Conservation (phyloP, 495 filamentous ascomycete genomes). For the Peziza echinospora region DNA sequence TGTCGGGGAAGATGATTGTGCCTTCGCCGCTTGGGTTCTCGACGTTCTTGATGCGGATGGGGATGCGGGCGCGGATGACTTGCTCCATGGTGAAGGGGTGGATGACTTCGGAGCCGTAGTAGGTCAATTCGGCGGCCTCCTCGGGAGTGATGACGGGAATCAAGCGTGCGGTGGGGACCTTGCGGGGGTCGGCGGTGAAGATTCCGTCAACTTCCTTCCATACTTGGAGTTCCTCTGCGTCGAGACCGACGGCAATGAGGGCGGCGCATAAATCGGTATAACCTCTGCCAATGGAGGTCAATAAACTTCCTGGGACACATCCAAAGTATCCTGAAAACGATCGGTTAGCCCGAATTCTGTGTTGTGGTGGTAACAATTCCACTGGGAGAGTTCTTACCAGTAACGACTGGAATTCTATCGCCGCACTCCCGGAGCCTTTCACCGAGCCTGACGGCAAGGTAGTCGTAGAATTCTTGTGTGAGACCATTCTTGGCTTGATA, state of each 20-base stretch:
- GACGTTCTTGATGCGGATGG: conserved; percentile 95
- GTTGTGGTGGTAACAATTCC: no score
- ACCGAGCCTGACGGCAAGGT: conserved; percentile 39
- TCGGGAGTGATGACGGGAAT: conserved; percentile 60
- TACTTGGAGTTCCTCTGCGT: conserved; percentile 62
- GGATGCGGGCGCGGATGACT: conserved; percentile 62
- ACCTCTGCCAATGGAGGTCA: conserved; percentile 61
- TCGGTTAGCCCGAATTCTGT: conserved; percentile 1
- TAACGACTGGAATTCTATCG: conserved; percentile 52
- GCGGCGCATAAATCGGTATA: conserved; percentile 84
- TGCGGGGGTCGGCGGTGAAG: conserved; percentile 70
- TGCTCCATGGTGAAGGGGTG: conserved; percentile 98
- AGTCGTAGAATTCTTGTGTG: conserved; percentile 59
- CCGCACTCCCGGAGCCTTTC: conserved; percentile 48
- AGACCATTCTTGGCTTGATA: conserved; percentile 45
- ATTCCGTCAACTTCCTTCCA: conserved; percentile 92
- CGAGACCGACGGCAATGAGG: conserved; percentile 53
- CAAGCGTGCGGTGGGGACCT: conserved; percentile 64
- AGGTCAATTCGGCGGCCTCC: conserved; percentile 77
- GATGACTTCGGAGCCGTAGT: conserved; percentile 88
- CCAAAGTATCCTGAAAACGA: conserved; percentile 58
- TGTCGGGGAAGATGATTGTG: conserved; percentile 49
- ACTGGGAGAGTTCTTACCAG: no score
- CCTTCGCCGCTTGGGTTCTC: conserved; percentile 76
- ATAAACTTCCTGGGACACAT: conserved; percentile 55